Evolutionary conservation across 768 basidiomycete genomes (phyloP).

Genomic region (Boletus subcaerulescens): DNA sequence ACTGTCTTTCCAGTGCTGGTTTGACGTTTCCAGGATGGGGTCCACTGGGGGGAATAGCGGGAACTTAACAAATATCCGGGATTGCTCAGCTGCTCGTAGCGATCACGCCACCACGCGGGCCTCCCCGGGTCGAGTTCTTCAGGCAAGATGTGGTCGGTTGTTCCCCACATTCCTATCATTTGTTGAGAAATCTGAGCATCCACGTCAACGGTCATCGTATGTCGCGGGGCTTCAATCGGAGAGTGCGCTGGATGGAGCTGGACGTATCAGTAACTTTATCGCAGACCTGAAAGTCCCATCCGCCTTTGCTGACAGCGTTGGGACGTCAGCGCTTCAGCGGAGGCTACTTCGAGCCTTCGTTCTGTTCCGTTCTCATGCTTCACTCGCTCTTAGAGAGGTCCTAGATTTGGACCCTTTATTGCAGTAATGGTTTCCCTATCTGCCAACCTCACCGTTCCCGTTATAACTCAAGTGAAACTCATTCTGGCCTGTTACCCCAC

Average conservation of each 20-base stretch:
- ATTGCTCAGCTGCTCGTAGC: not conserved
- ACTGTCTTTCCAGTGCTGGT: not conserved
- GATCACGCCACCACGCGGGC: slow-evolving; percentile 6
- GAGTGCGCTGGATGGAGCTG: slow-evolving; percentile 1
- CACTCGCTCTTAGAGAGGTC: not conserved
- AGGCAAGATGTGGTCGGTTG: not conserved
- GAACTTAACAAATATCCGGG: no score
- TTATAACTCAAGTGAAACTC: not conserved
- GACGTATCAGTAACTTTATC: no score
- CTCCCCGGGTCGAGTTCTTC: slow-evolving; percentile 8
- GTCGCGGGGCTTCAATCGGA: slow-evolving; percentile 4
- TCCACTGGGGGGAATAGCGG: slow-evolving; percentile 14
- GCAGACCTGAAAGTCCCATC: no score
- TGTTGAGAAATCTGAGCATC: not conserved
- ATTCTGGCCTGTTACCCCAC: not conserved
- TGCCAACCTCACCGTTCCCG: no score
- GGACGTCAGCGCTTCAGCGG: no score
- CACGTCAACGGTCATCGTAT: not conserved
- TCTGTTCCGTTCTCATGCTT: no score
- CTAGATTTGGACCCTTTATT: not conserved
- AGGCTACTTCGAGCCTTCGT: no score
- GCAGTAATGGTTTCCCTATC: not conserved
- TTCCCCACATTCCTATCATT: not conserved
- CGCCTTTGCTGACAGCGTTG: no score
- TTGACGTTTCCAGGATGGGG: slow-evolving; percentile 9